These are phyloP conservation scores for Solanum dulcamara DNA, from an alignment of 257 asterid species.

Conservation along the genomic window DNA sequence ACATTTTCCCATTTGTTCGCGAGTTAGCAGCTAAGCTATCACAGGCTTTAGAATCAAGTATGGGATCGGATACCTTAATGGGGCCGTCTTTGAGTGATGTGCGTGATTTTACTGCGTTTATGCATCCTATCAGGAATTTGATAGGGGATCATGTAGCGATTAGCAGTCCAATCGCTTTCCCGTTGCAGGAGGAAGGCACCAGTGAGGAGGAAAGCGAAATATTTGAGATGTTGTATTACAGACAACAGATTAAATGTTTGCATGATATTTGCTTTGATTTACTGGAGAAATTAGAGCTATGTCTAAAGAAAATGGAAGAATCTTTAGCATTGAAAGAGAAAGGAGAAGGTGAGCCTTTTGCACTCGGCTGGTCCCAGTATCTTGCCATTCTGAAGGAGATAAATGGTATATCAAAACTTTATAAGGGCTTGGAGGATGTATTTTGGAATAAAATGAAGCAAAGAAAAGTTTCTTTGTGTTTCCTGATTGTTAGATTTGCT, in stretches of 20 bases:
- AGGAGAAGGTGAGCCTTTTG: constrained; percentile 17
- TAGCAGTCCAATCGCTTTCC: constrained; percentile 20
- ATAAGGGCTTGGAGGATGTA: constrained; percentile 34
- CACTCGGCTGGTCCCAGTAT: constrained; percentile 46
- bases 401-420: constrained; percentile 44
- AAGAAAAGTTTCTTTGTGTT: constrained; percentile 48
- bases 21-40: constrained; percentile 52
- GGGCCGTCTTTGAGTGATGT: constrained; percentile 36
- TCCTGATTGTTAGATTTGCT: constrained; percentile 56
- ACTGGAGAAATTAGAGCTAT: constrained; percentile 38
- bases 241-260: constrained; percentile 30
- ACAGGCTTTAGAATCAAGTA: constrained; percentile 16
- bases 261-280: constrained; percentile 30
- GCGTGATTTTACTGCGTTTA: constrained; percentile 44
- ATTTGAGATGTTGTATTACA: not conserved
- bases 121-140: constrained; percentile 24
- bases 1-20: constrained; percentile 46
- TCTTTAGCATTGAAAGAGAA: constrained; percentile 18
- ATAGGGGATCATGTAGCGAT: constrained; percentile 12
- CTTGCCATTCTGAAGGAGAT: constrained; percentile 63
- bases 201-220: not conserved
- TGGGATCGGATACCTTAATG: constrained; percentile 6
- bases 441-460: constrained; percentile 56
- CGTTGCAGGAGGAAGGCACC: constrained; percentile 18
- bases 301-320: constrained; percentile 49